Evolutionary conservation across 768 basidiomycete genomes (phyloP), one percentile per base, ranked within the genome.

Genomic region (Suillus lakei): DNA sequence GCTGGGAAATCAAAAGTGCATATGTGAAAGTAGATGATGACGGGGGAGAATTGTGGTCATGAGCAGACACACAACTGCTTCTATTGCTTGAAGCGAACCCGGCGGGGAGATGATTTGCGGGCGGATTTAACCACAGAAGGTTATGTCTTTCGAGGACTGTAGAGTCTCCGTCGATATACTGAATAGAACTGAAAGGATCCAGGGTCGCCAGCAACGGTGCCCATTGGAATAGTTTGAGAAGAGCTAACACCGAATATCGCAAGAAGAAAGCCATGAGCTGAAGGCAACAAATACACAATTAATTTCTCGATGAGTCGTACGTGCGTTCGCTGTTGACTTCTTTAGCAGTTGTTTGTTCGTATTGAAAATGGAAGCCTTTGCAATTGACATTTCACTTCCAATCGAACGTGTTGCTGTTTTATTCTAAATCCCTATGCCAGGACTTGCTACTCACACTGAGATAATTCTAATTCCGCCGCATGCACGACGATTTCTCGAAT

Each of bases 221-320:
- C 55, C 34, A 56, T 36, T 56, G 55, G 7, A 56, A 56, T 56
- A 54, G 53, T 54, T 54, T 54, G 53, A 54, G 53, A 34, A 54
- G 55, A n/a, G 34, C 15, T 23, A 56, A 26, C 15, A 36, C 15
- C 1, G 21, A 32, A 34, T 54, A 34, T 54, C 32, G 55, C 55
- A 56, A 36, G n/a, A 56, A 38, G 34, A 56, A 55, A 34, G n/a
- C 7, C 34, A 56, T 56, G 34, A 54, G 5, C 30, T 21, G 18
- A 32, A 54, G 26, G 28, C 16, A 51, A 28, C 13, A 26, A 15
- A 16, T 46, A 46, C n/a, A 46, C 44, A 8, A 4, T 38, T 12
- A 12, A 12, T 44, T 21, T 9, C 4, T 44, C 18, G 21, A 44
- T 9, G 21, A 21, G 43, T 34, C 34, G 4, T 44, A 9, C 8